Evolutionary conservation across 1,284 basidiomycete genomes (phyloP).

Genomic region (Ganoderma meredithae): DNA sequence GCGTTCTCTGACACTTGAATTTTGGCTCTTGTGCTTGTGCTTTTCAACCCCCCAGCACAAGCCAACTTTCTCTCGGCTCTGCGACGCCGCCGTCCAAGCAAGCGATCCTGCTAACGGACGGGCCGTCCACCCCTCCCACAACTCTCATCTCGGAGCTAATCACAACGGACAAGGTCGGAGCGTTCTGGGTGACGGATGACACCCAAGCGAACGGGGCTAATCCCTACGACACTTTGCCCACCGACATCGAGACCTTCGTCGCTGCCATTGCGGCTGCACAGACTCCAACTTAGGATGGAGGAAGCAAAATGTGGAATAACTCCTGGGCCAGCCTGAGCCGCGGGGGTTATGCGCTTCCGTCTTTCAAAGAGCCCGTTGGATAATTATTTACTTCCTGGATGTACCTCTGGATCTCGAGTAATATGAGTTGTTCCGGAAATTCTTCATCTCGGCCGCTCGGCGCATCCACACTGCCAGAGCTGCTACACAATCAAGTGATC

Average conservation of each 20-base stretch:
- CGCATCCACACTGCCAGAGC: no score
- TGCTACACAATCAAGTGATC: no score
- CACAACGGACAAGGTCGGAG: constrained; percentile 45
- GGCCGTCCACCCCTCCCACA: constrained; percentile 41
- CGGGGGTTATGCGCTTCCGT: neutral
- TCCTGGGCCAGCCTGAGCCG: no score
- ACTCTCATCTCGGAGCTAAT: constrained; percentile 45
- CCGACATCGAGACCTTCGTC: constrained; percentile 31
- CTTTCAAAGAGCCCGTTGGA: no score
- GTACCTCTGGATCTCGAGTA: no score
- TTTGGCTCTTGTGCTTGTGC: neutral
- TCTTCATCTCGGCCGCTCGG: neutral
- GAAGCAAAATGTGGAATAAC: neutral
- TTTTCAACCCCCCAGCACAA: constrained; percentile 20
- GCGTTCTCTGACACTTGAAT: neutral
- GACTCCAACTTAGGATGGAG: neutral
- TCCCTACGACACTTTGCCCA: constrained; percentile 35
- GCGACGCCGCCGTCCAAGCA: constrained; percentile 38
- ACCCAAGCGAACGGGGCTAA: constrained; percentile 30
- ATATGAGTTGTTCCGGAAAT: no score
- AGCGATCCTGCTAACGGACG: constrained; percentile 38
- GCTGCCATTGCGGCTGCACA: constrained; percentile 25
- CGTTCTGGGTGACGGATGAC: constrained; percentile 49
- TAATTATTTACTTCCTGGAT: no score
- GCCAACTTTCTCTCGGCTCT: constrained; percentile 28